These are phyloP conservation scores for Gigaspora rosea DNA, from an alignment of 192 early-diverging fungal species.

Conservation along the genomic window DNA sequence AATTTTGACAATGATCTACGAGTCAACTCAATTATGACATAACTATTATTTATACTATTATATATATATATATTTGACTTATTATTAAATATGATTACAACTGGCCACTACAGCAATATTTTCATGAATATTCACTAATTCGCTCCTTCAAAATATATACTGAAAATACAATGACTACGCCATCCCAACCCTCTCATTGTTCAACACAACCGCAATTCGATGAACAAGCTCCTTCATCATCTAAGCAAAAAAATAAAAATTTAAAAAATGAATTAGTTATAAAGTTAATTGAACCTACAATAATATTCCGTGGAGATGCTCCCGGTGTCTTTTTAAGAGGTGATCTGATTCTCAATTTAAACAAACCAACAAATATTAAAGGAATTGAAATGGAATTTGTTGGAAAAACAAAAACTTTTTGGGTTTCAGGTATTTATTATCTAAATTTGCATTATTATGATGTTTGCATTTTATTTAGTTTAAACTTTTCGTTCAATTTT, in stretches of 20 bases:
- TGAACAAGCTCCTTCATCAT: too few species aligned
- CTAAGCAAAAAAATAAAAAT: neutral
- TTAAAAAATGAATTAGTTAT: neutral
- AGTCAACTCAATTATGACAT: too few species aligned
- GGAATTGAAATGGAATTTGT: slow-evolving; percentile 49
- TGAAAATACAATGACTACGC: too few species aligned
- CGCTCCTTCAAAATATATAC: too few species aligned
- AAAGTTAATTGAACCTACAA: slow-evolving; percentile 4
- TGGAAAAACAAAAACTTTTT: slow-evolving; percentile 52
- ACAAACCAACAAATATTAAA: slow-evolving; percentile 53
- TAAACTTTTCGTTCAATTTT: neutral
- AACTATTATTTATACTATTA: too few species aligned
- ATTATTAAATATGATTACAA: too few species aligned
- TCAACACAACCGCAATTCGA: too few species aligned
- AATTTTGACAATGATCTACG: too few species aligned
- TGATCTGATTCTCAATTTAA: slow-evolving; percentile 48
- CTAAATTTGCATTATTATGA: slow-evolving; percentile 39
- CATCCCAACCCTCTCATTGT: too few species aligned
- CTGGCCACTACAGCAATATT: too few species aligned
- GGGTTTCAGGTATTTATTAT: slow-evolving; percentile 48
- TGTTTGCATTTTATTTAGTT: slow-evolving; percentile 31
- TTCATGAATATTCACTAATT: too few species aligned
- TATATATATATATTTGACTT: too few species aligned
- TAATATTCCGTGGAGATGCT: slow-evolving; percentile 38
- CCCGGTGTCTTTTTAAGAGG: slow-evolving; percentile 54